Evolutionary conservation across 148 eudicot species (phyloP).

Genomic region (Pharnaceum exiguum): DNA sequence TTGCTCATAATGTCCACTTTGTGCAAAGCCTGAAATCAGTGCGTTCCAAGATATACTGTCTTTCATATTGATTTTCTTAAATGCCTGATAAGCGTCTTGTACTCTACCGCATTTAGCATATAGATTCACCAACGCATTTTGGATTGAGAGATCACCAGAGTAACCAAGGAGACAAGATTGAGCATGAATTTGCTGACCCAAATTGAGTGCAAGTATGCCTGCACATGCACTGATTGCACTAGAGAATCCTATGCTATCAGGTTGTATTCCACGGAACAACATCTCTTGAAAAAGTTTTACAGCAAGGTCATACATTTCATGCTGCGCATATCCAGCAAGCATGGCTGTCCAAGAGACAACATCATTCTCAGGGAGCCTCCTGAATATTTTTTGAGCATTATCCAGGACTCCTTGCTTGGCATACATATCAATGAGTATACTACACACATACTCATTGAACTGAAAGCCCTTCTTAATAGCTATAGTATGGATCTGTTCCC

Average conservation of each 20-base stretch:
- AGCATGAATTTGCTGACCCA: slow-evolving; percentile 85
- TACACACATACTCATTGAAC: slow-evolving; percentile 71
- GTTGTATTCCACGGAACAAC: slow-evolving; percentile 47
- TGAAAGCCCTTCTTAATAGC: slow-evolving; percentile 82
- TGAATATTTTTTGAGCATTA: slow-evolving; percentile 60
- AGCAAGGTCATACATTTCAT: slow-evolving; percentile 62
- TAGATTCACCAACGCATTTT: slow-evolving; percentile 72
- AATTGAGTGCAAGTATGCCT: slow-evolving; percentile 69
- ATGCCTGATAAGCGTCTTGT: slow-evolving; percentile 59
- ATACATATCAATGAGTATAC: slow-evolving; percentile 93
- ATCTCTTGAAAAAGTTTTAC: slow-evolving; percentile 74
- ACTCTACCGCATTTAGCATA: slow-evolving; percentile 84
- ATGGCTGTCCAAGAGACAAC: slow-evolving; percentile 91
- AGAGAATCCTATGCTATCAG: slow-evolving; percentile 82
- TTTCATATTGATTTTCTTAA: slow-evolving; percentile 51
- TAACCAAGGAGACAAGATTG: slow-evolving; percentile 66
- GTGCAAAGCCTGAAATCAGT: slow-evolving; percentile 79
- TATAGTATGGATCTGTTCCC: slow-evolving; percentile 83
- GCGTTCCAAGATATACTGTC: slow-evolving; percentile 84
- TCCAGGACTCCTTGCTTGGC: slow-evolving; percentile 67
- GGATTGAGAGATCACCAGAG: slow-evolving; percentile 63
- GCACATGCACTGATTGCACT: slow-evolving; percentile 92
- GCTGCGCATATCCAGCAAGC: slow-evolving; percentile 76
- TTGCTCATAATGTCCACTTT: slow-evolving; percentile 71
- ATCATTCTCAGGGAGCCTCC: slow-evolving; percentile 59